Percentiles rank a stretch among this genome's conserved stretches.
phyloP scores from a whole-genome alignment of 2,329 filamentous ascomycete genomes.

The Stachybotrys elegans region DNA sequence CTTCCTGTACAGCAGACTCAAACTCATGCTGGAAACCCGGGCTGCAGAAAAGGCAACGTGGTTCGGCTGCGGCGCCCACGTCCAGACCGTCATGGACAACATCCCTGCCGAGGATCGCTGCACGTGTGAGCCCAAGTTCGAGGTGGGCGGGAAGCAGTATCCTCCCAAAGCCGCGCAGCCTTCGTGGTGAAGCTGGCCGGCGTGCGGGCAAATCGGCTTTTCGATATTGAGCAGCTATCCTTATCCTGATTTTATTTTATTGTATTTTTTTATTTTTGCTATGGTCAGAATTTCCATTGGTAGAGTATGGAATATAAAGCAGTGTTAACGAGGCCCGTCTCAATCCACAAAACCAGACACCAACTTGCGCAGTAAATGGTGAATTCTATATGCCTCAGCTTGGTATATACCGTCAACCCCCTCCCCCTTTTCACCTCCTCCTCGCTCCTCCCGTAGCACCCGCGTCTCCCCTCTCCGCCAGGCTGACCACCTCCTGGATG shows the following conservation, averaged over 20 bases:
- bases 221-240: no score
- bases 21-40: not conserved
- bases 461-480: constrained; percentile 66
- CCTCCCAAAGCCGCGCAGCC: constrained; percentile 54
- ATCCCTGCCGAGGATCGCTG: constrained; percentile 58
- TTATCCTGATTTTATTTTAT: no score
- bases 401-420: constrained; percentile 3
- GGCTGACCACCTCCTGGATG: constrained; percentile 87
- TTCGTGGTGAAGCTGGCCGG: constrained; percentile 7
- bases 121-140: constrained; percentile 58
- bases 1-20: not conserved
- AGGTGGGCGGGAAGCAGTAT: constrained; percentile 56
- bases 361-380: no score
- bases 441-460: constrained; percentile 29
- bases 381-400: no score
- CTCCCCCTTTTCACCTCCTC: constrained; percentile 21
- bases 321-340: no score
- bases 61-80: constrained; percentile 61
- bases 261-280: no score
- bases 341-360: no score
- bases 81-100: constrained; percentile 56
- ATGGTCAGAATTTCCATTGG: no score
- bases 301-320: no score
- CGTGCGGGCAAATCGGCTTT: no score
- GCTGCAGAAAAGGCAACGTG: constrained; percentile 54